phyloP scores from a whole-genome alignment of 305 asterid species.

The Lippia alba region DNA sequence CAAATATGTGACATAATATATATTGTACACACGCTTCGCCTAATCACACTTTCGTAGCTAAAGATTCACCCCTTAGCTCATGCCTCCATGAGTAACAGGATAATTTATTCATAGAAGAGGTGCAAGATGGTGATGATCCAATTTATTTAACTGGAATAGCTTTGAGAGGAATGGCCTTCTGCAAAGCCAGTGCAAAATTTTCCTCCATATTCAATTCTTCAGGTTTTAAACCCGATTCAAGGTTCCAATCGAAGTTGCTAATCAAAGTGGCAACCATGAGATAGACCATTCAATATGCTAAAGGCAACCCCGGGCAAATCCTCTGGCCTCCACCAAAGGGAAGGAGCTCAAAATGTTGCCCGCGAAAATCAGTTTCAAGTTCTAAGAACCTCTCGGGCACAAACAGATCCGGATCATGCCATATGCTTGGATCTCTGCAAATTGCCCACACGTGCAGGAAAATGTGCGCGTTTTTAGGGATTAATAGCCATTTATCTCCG shows the following conservation, averaged over 20 bases:
- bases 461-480: constrained; percentile 44
- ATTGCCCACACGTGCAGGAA: constrained; percentile 49
- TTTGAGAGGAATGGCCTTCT: constrained; percentile 35
- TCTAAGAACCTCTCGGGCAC: constrained; percentile 50
- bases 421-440: constrained; percentile 43
- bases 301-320: constrained; percentile 39
- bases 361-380: constrained; percentile 31
- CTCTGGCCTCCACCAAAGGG: constrained; percentile 55
- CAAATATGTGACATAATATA: too few species aligned
- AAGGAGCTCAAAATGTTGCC: constrained; percentile 44
- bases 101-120: too few species aligned
- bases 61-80: too few species aligned
- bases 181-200: constrained; percentile 37
- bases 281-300: constrained; percentile 46
- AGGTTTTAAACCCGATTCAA: constrained; percentile 25
- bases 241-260: constrained; percentile 40
- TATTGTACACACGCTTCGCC: too few species aligned
- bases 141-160: background rate
- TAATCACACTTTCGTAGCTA: too few species aligned
- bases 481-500: constrained; percentile 37
- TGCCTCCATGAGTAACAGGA: too few species aligned
- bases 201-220: constrained; percentile 50
- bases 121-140: background rate
- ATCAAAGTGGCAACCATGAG: constrained; percentile 45
- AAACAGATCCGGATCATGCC: constrained; percentile 41